phyloP scores from a whole-genome alignment of 495 filamentous ascomycete species.

The Aspergillus campestris region DNA sequence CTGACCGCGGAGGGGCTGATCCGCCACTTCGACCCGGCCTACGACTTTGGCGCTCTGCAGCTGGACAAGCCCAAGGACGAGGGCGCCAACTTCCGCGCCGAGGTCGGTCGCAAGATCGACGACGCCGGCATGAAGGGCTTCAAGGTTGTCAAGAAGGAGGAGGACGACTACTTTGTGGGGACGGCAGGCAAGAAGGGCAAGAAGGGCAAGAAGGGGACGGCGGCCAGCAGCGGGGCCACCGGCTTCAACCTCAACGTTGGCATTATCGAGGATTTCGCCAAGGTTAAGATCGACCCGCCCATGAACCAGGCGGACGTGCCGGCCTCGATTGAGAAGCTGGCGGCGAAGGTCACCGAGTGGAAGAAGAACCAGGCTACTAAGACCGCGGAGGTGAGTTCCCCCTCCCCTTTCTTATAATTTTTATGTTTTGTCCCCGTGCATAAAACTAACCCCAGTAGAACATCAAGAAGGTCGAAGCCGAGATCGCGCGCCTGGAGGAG shows the following conservation, averaged over 20 bases:
- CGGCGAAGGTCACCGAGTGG: conserved; percentile 86
- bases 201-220: conserved; percentile 70
- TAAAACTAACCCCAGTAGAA: conserved; percentile 44
- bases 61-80: conserved; percentile 54
- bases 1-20: conserved; percentile 76
- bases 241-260: conserved; percentile 77
- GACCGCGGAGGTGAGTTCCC: conserved; percentile 72
- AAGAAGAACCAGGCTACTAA: conserved; percentile 83
- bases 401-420: not conserved
- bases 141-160: conserved; percentile 68
- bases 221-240: conserved; percentile 35
- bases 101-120: conserved; percentile 74
- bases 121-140: conserved; percentile 69
- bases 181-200: conserved; percentile 82
- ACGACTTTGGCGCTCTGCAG: conserved; percentile 50
- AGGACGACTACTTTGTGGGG: conserved; percentile 81
- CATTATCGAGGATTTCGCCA: conserved; percentile 79
- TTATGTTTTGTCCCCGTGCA: not conserved
- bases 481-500: conserved; percentile 56
- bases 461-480: conserved; percentile 60
- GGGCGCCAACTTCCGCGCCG: conserved; percentile 63
- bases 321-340: conserved; percentile 71
- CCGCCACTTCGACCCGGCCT: conserved; percentile 80
- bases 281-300: conserved; percentile 77
- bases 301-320: conserved; percentile 77